Evolutionary conservation across 257 asterid species (phyloP).

Genomic region (Salvia rosmarinus): DNA sequence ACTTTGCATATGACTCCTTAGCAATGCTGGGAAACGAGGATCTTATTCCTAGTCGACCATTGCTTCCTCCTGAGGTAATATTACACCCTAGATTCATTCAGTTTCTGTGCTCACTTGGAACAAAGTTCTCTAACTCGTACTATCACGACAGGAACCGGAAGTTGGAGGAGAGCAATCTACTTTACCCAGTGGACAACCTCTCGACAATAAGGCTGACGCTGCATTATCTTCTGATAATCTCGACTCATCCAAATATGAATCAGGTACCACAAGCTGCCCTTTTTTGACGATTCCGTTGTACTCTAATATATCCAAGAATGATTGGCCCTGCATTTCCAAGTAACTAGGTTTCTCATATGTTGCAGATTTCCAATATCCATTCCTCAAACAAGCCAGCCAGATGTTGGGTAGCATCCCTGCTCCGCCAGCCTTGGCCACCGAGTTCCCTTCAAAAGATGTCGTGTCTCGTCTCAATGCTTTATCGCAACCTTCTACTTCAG

Average conservation of each 20-base stretch:
- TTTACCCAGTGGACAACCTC: conserved; percentile 37
- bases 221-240: conserved; percentile 50
- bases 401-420: conserved; percentile 85
- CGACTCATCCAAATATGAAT: conserved; percentile 43
- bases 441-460: conserved; percentile 69
- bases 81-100: not conserved
- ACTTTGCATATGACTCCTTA: conserved; percentile 51
- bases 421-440: conserved; percentile 91
- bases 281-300: not conserved
- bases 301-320: not conserved
- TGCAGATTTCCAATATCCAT: conserved; percentile 68
- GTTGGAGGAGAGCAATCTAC: conserved; percentile 39
- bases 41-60: conserved; percentile 39
- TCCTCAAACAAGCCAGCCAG: conserved; percentile 66
- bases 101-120: conserved; percentile 7
- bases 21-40: conserved; percentile 46
- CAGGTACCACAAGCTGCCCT: conserved; percentile 46
- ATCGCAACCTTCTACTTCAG: conserved; percentile 61
- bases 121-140: conserved; percentile 12
- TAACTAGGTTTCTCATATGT: conserved; percentile 18
- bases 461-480: conserved; percentile 52
- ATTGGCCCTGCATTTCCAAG: not conserved
- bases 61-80: conserved; percentile 49
- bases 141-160: conserved; percentile 47
- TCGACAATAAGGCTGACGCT: conserved; percentile 29